Base-by-base conservation (phyloP, 805 yeast species). In the Kurtzmaniella cleridarum region DNA sequence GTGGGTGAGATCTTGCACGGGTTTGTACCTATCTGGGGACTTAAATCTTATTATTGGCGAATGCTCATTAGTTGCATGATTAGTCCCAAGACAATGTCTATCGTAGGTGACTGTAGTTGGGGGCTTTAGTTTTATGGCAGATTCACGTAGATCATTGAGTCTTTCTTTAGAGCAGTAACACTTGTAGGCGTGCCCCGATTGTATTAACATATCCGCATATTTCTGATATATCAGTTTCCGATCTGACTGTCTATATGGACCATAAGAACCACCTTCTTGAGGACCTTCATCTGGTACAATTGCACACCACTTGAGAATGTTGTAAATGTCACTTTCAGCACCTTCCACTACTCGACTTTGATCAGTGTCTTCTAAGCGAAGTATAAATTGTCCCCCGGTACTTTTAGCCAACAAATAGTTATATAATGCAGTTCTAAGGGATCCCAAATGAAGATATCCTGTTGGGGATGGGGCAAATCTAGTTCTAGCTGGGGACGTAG, bases 381-480 rank as follows among this genome's bases (percentile, higher is more conserved):
- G 58, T 3, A 93, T 44, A 51, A 93, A 93, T 49, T 77, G 75
- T 0, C 98, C 98, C 0, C 77, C 76, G 0, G 96, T 87, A 39
- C 75, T 70, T 49, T 69, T 78, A 0, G 98, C 98, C 12, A 86
- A 62, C 13, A 93, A 59, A 51, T 81, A 93, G 59, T 93, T 93
- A 62, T 88, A 93, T 14, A 93, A 60, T 0, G 98, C 98, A 0
- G 99, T 93, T 57, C 99, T 66, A 34, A 93, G 56, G 0, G 97
- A 90, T 0, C 99, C 99, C 42, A 93, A 57, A 57, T 93, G 99
- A n/a, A 93, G 68, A 44, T 77, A 77, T 0, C 99, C 99, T 0
- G 99, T 93, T 1, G 99, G 99, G 2, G 97, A 89, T 0, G 99
- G 98, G 0, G 99, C 99, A 61, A 93, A 93, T 46, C 99, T 65